Evolutionary conservation across 148 eudicot species (phyloP).

Genomic region (Spergularia bocconei): DNA sequence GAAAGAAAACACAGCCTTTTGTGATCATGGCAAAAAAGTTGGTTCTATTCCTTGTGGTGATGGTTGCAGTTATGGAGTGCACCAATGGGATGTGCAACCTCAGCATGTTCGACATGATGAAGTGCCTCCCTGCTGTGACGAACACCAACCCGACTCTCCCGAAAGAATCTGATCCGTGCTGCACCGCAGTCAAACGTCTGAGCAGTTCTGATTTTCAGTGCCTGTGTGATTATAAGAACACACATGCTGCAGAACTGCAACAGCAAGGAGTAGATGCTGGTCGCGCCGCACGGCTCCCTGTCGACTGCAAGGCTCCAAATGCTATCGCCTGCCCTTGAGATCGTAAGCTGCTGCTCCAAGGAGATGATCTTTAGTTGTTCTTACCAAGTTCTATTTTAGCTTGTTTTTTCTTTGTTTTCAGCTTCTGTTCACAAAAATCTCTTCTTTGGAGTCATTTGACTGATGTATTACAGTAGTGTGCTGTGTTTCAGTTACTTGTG

Average conservation of each 20-base stretch:
- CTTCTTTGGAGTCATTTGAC: neutral
- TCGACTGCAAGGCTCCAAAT: conserved; percentile 33
- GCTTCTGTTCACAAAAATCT: neutral
- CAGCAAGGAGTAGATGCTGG: conserved; percentile 47
- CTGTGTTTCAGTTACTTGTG: no score
- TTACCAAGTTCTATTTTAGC: neutral
- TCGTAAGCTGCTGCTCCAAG: neutral
- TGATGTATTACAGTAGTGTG: neutral
- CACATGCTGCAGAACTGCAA: conserved; percentile 27
- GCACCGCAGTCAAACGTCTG: conserved; percentile 33
- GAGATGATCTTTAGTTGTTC: neutral
- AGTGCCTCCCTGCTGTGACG: conserved; percentile 44
- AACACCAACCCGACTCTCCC: conserved; percentile 35
- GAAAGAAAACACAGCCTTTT: neutral
- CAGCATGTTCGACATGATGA: conserved; percentile 23
- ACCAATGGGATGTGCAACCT: conserved; percentile 48
- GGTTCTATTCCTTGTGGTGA: conserved; percentile 23
- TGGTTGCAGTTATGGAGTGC: conserved; percentile 25
- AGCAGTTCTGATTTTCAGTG: conserved; percentile 40
- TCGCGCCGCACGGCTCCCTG: conserved; percentile 50
- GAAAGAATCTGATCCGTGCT: conserved; percentile 29
- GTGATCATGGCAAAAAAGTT: conserved; percentile 20
- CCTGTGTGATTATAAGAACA: conserved; percentile 50
- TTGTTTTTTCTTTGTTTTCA: neutral
- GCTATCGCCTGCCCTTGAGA: conserved; percentile 13